Evolutionary conservation across 768 basidiomycete species (phyloP).

Genomic region (Mycena haematopus): DNA sequence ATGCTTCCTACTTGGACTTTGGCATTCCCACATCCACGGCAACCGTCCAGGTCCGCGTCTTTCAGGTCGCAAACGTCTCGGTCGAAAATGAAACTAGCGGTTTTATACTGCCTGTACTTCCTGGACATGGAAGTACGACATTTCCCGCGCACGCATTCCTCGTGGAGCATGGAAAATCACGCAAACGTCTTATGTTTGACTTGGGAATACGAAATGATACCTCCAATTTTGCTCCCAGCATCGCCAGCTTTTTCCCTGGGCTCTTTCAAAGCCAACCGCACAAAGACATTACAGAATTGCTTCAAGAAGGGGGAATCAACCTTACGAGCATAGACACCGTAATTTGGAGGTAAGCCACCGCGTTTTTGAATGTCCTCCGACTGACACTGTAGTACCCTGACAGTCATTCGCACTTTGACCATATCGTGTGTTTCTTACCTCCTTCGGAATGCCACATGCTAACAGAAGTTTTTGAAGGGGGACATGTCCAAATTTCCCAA

Average conservation of each 20-base stretch:
- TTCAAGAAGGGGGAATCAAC: conserved; percentile 13
- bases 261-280: neutral
- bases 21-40: conserved; percentile 14
- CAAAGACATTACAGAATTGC: conserved; percentile 13
- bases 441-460: too few relatives aligned
- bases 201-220: conserved; percentile 20
- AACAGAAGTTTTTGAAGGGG: neutral
- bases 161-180: conserved; percentile 7
- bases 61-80: conserved; percentile 17
- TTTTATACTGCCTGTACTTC: conserved; percentile 8
- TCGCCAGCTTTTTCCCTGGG: neutral
- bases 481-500: conserved; percentile 31
- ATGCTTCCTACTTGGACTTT: neutral
- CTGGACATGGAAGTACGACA: conserved; percentile 5
- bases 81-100: neutral
- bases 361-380: neutral
- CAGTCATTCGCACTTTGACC: conserved; percentile 21
- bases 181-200: conserved; percentile 18
- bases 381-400: neutral
- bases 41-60: conserved; percentile 12
- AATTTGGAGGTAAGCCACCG: conserved; percentile 17
- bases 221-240: conserved; percentile 8
- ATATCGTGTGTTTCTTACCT: conserved; percentile 1
- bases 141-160: conserved; percentile 15
- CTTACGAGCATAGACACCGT: conserved; percentile 20